Base-by-base conservation (phyloP, 495 filamentous ascomycete species). In the Trichoderma erinaceum region DNA sequence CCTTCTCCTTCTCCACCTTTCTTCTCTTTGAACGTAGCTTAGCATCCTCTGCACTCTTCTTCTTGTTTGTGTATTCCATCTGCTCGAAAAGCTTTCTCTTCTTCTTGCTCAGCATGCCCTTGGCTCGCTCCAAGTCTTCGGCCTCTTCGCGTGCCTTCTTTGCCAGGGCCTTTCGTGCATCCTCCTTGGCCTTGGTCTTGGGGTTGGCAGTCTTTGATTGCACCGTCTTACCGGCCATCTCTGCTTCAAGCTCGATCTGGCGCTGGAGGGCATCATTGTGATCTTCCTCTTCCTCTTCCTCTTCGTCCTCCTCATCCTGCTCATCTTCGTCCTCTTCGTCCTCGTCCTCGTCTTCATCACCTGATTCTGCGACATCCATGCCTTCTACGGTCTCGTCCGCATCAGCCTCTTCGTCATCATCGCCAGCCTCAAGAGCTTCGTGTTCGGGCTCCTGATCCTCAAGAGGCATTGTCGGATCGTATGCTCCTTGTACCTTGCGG, bases 51-150 rank as follows among this genome's bases (percentile, higher is more conserved):
- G 87, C 90, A 67, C 90, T 89, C 82, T 88, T 88, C 83, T 90
- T 90, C 79, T 88, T 90, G 78, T 94, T 94, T 70, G 85, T 89
- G 80, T 92, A 92, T 75, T 91, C 83, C 92, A 96, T 96, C 85
- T 96, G 93, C 82, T 94, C 92, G 67, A 91, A 84, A 69, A 94
- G 80, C 85, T 93, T 94, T 71, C 92, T 82, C 84, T 94, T 94
- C 86, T 92, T 93, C 79, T 91, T 87, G 78, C 88, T 89, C 83
- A 96, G 90, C 92, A 96, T 96, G 78, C 92, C 92, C 84, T 94
- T 94, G 76, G 89, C 87, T 76, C 92, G 83, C 78, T 94, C 90
- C 63, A 93, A 80, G 71, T 93, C 90, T 75, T 94, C 91, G 27
- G 90, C 90, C 75, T 92, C 90, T 75, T 91, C 84, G 67, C 80